Evolutionary conservation across 805 yeast genomes (phyloP).

Genomic region (Monosporozyma unispora): DNA sequence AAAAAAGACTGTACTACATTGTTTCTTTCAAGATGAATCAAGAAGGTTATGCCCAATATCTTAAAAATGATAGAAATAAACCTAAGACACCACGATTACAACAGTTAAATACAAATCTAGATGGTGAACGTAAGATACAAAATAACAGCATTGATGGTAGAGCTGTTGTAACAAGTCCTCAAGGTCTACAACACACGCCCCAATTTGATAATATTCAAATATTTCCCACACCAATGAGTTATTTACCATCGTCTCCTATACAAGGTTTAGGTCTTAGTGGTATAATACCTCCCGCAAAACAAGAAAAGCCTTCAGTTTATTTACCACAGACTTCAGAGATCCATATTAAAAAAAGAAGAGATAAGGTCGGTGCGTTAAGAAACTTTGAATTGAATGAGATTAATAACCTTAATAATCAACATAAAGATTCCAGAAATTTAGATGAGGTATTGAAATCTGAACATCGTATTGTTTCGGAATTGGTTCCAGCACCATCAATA

Average conservation of each 20-base stretch:
- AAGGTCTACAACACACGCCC: not conserved
- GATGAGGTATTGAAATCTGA: conserved; percentile 6
- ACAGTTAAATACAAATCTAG: not conserved
- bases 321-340: not conserved
- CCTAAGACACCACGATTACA: not conserved
- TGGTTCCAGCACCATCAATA: conserved; percentile 14
- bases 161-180: not conserved
- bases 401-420: not conserved
- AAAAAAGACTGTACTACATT: not conserved
- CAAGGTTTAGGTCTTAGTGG: not conserved
- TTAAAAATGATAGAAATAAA: not conserved
- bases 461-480: conserved; percentile 22
- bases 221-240: conserved; percentile 28
- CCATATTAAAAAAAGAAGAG: conserved; percentile 1
- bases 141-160: not conserved
- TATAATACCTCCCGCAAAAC: conserved; percentile 3
- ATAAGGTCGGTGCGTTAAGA: not conserved
- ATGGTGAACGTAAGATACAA: not conserved
- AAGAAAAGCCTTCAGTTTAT: no score
- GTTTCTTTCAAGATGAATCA: not conserved
- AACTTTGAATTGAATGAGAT: not conserved
- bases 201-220: conserved; percentile 17
- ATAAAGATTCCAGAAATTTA: conserved; percentile 3
- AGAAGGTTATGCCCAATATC: not conserved
- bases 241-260: conserved; percentile 6